Evolutionary conservation across 202 grass and related monocot genomes (phyloP), one percentile per base, ranked within the genome.

Genomic region (Alloteropsis angusta): DNA sequence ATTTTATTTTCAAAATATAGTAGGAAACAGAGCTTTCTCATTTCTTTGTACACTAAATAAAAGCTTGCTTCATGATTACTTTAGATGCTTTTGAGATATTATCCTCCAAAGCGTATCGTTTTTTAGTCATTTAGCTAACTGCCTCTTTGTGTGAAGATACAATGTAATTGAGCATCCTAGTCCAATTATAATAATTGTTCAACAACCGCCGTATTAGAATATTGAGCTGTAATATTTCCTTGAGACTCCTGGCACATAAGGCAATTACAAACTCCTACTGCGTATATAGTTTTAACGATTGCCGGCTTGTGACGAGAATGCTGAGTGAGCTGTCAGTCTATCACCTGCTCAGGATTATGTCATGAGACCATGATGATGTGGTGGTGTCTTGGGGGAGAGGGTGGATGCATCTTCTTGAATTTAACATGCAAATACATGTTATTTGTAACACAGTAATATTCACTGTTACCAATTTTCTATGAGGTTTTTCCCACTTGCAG

Each of bases 11-110:
- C 46, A 37, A 28, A 35, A 77, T 19, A 8, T 71, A 85, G 55
- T 65, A 23, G 55, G 64, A 52, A 62, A 11, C 17, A 72, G 12
- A 68, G 19, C 30, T 81, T 86, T 85, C 16, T 69, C 1, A 41
- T 66, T 68, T 14, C 23, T 77, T 85, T 54, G 10, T 46, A 45
- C 43, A 78, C 66, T 73, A 46, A 74, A 85, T 54, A 46, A 78
- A 77, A 85, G 61, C 53, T 82, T 73, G 50, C 48, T 81, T 81
- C 23, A 77, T 80, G 77, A 74, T 45, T 60, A 62, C 72, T 82
- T 73, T 67, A 62, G 56, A 61, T 32, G n/a, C 22, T 53, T 76
- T 68, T 14, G 48, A 82, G 78, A 89, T 50, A 36, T 82, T 77
- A 61, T 73, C 22, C 30, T 60, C 2, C 37, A 30, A 56, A 22